Evolutionary conservation across 495 filamentous ascomycete species (phyloP), one percentile per base, ranked within the genome.

Genomic region (Penicillium cataractarum): DNA sequence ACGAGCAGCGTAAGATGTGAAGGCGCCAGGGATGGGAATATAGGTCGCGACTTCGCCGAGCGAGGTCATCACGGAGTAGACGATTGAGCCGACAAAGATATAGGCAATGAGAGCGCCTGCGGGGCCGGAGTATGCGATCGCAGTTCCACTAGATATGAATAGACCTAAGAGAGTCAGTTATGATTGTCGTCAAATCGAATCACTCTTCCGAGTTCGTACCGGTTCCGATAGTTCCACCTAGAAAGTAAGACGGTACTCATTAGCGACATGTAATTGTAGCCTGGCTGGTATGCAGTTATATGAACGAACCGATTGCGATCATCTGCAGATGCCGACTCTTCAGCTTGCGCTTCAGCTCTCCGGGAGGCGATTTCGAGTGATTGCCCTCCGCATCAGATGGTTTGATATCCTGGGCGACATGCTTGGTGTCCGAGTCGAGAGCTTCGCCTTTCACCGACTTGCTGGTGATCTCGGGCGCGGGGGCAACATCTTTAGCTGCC

Each of bases 151-250:
- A 57, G 89, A 87, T 29, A 91, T 75, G 78, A 92, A 92, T 33
- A 91, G 78, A 17, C 67, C 67, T 70, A 26, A 3, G 6, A 12
- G 0, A 5, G 33, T 70, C 55, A 70, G 70, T 50, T 24, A 51
- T 29, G 0, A 3, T 44, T 4, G 2, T 8, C 0, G 15, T 13
- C 13, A 37, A 27, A 13, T 7, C 21, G 21, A 9, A 13, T 37
- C 17, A 22, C 42, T 24, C 4, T 53, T 50, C 15, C 39, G 2
- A 37, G 4, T 22, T 12, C 64, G 54, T 59, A 70, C 89, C 89
- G 17, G 89, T 92, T 53, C 89, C 90, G 65, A 92, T 87, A 12
- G 89, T 89, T 57, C 88, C 89, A 67, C 90, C 89, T 59, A 83
- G 76, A 32, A 82, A 83, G 12, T 0, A 27, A 81, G 82, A 32